These are phyloP conservation scores for Metschnikowia anglica DNA, from an alignment of 805 yeast genomes.

Conservation along the genomic window DNA sequence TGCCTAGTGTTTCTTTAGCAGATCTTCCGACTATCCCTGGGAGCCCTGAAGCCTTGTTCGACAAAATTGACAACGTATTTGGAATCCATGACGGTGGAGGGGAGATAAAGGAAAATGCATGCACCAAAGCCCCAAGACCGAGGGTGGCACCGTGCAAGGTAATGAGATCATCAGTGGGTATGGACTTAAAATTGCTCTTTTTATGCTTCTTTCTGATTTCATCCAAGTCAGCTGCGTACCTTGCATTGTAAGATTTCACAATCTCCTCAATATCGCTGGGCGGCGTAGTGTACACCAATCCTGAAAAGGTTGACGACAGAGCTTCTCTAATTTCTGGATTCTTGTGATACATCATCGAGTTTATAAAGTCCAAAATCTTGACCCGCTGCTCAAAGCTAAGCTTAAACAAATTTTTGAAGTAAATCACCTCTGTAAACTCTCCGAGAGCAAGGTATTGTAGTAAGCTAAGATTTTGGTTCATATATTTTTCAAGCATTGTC, in stretches of 20 bases:
- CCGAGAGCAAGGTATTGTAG: slow-evolving; percentile 63
- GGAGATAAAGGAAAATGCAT: slow-evolving; percentile 85
- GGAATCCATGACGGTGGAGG: slow-evolving; percentile 96
- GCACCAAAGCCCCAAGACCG: slow-evolving; percentile 83
- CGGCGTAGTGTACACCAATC: slow-evolving; percentile 67
- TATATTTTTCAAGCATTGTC: slow-evolving; percentile 41
- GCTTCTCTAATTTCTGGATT: slow-evolving; percentile 74
- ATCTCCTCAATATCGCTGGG: slow-evolving; percentile 45
- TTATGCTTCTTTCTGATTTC: slow-evolving; percentile 45
- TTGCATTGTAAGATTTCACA: slow-evolving; percentile 39
- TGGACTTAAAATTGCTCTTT: slow-evolving; percentile 35
- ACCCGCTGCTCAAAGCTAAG: slow-evolving; percentile 48
- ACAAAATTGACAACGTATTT: slow-evolving; percentile 60
- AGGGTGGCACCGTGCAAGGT: slow-evolving; percentile 80
- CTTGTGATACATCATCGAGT: slow-evolving; percentile 53
- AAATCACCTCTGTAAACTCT: slow-evolving; percentile 69
- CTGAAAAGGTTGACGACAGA: slow-evolving; percentile 73
- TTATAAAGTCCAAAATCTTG: slow-evolving; percentile 51
- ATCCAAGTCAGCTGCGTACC: slow-evolving; percentile 32
- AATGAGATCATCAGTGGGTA: slow-evolving; percentile 42
- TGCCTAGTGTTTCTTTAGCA: slow-evolving; percentile 77
- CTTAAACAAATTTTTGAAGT: slow-evolving; percentile 62
- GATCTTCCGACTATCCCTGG: slow-evolving; percentile 80
- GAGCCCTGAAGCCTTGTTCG: slow-evolving; percentile 67
- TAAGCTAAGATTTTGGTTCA: slow-evolving; percentile 29